Percentiles rank a stretch among this genome's conserved stretches.
Conservation (phyloP, 805 yeast genomes). For the Saturnispora quitensis region DNA sequence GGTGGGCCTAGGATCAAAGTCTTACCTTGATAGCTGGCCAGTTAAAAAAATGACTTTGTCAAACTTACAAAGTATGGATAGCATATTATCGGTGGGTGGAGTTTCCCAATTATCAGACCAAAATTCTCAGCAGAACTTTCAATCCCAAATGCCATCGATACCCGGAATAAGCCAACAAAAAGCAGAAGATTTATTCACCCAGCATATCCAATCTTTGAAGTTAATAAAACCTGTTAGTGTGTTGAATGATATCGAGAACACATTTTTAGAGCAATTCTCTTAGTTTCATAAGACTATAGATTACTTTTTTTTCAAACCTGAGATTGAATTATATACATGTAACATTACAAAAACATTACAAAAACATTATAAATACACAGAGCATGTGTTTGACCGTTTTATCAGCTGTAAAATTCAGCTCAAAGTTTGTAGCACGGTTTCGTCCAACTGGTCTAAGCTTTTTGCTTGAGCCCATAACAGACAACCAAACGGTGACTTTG, state of each 20-base stretch:
- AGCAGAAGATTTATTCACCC: conserved; percentile 51
- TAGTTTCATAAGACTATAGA: background rate
- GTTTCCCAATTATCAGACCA: background rate
- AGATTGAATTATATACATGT: background rate
- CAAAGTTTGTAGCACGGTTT: background rate
- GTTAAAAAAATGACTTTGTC: background rate
- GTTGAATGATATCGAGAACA: background rate
- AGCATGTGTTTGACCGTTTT: background rate
- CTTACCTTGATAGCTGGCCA: conserved; percentile 1
- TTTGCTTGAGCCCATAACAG: conserved; percentile 14
- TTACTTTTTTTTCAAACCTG: background rate
- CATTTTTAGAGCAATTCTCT: background rate
- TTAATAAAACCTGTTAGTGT: conserved; percentile 7
- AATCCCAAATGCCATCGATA: background rate
- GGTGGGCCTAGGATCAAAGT: background rate
- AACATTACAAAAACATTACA: conserved; percentile 16
- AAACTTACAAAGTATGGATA: conserved; percentile 4
- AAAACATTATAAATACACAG: background rate
- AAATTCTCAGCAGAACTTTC: conserved; percentile 12
- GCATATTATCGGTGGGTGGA: conserved; percentile 9
- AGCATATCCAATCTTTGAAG: conserved; percentile 61
- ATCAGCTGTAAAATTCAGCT: background rate
- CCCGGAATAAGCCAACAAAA: conserved; percentile 39
- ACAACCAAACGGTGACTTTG: conserved; percentile 21
- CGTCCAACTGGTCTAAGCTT: background rate